Conservation (phyloP, 352 stramenopile species). For the Lagenidium sp. region DNA sequence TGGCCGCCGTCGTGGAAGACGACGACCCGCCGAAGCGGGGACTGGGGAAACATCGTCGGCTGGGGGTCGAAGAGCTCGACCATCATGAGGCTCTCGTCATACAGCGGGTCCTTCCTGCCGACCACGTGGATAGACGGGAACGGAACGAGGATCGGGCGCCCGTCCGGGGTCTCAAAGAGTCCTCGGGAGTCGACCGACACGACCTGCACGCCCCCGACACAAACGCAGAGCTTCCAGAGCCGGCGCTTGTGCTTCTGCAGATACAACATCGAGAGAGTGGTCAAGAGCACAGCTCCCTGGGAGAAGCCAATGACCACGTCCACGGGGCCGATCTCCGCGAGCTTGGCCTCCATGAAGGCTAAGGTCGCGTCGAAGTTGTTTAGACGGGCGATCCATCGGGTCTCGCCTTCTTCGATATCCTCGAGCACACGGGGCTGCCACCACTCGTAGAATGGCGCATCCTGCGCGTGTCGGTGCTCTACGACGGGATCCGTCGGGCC, state of each 20-base stretch:
- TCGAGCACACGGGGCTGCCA: too few species aligned
- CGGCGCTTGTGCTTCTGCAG: slow-evolving; percentile 20
- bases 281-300: slow-evolving; percentile 62
- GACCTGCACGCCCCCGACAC: slow-evolving; percentile 26
- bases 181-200: slow-evolving; percentile 23
- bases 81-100: slow-evolving; percentile 20
- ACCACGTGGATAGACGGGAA: slow-evolving; percentile 40
- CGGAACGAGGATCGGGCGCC: slow-evolving; percentile 9
- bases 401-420: neutral
- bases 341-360: slow-evolving; percentile 47
- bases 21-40: slow-evolving; percentile 15
- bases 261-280: slow-evolving; percentile 50
- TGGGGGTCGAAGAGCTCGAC: slow-evolving; percentile 21
- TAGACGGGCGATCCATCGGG: neutral
- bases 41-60: slow-evolving; percentile 8
- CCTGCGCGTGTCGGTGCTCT: slow-evolving; percentile 9
- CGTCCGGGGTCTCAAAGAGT: slow-evolving; percentile 23
- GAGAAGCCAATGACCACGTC: slow-evolving; percentile 76
- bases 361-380: slow-evolving; percentile 23
- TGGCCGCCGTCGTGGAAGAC: slow-evolving; percentile 33
- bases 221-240: slow-evolving; percentile 37
- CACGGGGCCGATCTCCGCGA: slow-evolving; percentile 50
- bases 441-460: slow-evolving; percentile 39
- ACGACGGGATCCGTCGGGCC: slow-evolving; percentile 15
- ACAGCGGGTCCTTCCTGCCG: slow-evolving; percentile 25